A percentile compares a stretch with the other conserved stretches of the same genome.
These are phyloP conservation scores for Ophiocordyceps robertsii DNA, from an alignment of 2,329 filamentous ascomycete species.

Conservation along the genomic window DNA sequence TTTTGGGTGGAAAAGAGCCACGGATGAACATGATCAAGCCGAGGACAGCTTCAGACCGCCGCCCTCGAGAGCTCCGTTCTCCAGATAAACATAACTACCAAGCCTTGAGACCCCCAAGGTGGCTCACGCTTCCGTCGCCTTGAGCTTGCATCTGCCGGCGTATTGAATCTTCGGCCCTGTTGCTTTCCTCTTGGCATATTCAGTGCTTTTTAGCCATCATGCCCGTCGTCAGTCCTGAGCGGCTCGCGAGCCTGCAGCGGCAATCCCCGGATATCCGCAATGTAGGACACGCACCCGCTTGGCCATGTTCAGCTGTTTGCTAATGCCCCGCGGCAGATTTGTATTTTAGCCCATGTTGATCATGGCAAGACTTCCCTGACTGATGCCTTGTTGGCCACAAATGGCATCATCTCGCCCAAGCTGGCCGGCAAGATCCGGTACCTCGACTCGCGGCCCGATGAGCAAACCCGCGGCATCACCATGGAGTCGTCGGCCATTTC, in stretches of 20 bases:
- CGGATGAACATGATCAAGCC: too few species aligned
- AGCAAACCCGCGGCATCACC: constrained; percentile 93
- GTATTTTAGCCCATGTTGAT: constrained; percentile 91
- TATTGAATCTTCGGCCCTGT: too few species aligned
- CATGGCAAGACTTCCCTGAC: constrained; percentile 97
- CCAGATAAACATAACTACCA: too few species aligned
- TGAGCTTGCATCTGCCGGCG: background rate
- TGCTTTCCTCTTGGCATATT: background rate
- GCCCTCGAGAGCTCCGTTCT: too few species aligned
- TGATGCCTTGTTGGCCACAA: constrained; percentile 90
- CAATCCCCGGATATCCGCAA: constrained; percentile 85
- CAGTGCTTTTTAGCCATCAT: constrained; percentile 35
- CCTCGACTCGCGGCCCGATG: constrained; percentile 88
- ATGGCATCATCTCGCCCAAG: constrained; percentile 98
- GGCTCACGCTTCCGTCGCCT: background rate
- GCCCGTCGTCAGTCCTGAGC: constrained; percentile 84
- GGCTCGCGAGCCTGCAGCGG: constrained; percentile 79
- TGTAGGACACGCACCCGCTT: constrained; percentile 35
- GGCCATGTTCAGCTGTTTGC: background rate
- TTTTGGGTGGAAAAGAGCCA: too few species aligned
- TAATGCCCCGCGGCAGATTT: constrained; percentile 46
- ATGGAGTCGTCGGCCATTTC: constrained; percentile 99
- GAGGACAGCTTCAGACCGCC: too few species aligned
- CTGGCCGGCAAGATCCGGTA: constrained; percentile 96
- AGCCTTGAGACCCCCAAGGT: too few species aligned